Evolutionary conservation across 2,329 filamentous ascomycete genomes (phyloP).

Genomic region (Esteya vermicola): DNA sequence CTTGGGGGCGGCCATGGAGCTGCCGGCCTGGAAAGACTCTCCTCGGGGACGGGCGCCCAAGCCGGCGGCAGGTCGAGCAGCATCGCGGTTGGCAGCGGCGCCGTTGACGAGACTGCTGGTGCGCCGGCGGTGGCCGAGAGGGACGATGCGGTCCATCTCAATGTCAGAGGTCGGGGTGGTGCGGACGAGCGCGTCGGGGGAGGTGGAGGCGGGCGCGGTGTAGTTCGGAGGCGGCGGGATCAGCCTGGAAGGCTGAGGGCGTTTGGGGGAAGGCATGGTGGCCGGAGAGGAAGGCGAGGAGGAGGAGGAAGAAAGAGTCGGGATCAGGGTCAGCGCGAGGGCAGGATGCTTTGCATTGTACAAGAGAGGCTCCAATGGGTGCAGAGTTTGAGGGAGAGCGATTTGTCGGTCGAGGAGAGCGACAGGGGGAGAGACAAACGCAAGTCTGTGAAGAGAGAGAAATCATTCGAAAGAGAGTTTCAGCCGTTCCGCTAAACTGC

Average conservation of each 20-base stretch:
- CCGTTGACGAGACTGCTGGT: conserved; percentile 38
- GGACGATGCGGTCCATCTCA: conserved; percentile 39
- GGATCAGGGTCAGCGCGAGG: background rate
- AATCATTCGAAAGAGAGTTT: too few species aligned
- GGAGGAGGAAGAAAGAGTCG: too few species aligned
- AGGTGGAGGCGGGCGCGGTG: background rate
- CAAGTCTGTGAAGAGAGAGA: too few species aligned
- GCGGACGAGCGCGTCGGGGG: background rate
- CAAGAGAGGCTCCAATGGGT: too few species aligned
- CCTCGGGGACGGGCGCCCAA: background rate
- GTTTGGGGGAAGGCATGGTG: conserved; percentile 5
- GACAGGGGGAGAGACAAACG: too few species aligned
- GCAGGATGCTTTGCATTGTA: background rate
- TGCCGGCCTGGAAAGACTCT: background rate
- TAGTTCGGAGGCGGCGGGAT: background rate
- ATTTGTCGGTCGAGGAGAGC: too few species aligned
- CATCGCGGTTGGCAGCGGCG: conserved; percentile 7
- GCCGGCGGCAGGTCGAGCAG: too few species aligned
- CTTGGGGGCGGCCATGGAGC: background rate
- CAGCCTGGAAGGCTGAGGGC: background rate
- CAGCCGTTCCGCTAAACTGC: too few species aligned
- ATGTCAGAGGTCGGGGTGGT: conserved; percentile 28
- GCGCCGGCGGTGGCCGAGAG: conserved; percentile 37
- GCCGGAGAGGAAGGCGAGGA: too few species aligned
- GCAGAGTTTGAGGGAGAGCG: too few species aligned